Evolutionary conservation across 805 yeast species (phyloP), one percentile per base, ranked within the genome.

Genomic region (Saccharomycopsis babjevae): DNA sequence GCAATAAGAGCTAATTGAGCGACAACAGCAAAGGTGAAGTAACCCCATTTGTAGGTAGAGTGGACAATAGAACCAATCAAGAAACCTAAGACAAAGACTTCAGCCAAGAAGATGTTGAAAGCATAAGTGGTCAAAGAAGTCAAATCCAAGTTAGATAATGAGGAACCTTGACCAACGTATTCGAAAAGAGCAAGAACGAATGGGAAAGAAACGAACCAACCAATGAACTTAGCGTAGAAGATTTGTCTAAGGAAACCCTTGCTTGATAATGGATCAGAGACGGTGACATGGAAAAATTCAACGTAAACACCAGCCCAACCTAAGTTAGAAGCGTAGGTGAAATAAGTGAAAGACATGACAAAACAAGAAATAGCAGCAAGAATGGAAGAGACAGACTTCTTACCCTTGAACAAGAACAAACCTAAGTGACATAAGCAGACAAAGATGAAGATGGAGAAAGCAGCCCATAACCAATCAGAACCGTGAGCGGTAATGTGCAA

Each of bases 381-480:
- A 46, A 76, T 69, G 58, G 74, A 73, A 28, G 57, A 61, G 56
- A 76, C 67, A 52, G 70, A 67, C 64, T 74, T 74, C 65, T 71
- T 74, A 52, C 72, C 67, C 56, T 73, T 73, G 65, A 60, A 71
- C 63, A 75, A 70, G 43, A 68, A 62, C 50, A 66, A 61, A 4
- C 54, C 60, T 10, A 66, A 63, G 62, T 71, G 71, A 32, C 58
- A 58, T 3, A 77, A 32, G 3, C 81, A 68, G n/a, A 76, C 68
- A 0, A 76, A 56, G 20, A 74, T 74, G 66, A 82, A 78, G 43
- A 82, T 58, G 4, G 80, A 69, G 67, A 84, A 83, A 15, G 74
- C 84, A 0, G 88, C 79, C 88, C 88, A 84, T 65, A 80, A 75
- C 88, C 87, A 84, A 69, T 81, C 81, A 8, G 87, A 83, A 69